Conservation (phyloP, 2,329 filamentous ascomycete genomes). For the Colletotrichum simmondsii region DNA sequence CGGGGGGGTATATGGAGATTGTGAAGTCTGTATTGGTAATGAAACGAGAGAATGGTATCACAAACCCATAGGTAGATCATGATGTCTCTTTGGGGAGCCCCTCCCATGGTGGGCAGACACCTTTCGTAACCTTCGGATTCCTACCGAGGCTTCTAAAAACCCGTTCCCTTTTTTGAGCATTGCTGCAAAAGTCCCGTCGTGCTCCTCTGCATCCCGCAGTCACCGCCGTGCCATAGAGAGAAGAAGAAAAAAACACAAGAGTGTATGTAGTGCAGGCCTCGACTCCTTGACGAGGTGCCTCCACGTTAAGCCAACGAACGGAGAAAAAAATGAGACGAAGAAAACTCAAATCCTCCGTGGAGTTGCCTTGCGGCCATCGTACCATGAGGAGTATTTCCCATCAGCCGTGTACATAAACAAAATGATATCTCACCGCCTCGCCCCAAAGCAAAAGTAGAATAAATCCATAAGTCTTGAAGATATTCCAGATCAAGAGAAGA, state of each 20-base stretch:
- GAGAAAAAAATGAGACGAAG: background rate
- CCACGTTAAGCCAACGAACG: background rate
- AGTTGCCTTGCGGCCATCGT: background rate
- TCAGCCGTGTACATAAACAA: slow-evolving; percentile 14
- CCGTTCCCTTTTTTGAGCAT: background rate
- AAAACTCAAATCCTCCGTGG: background rate
- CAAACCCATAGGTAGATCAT: background rate
- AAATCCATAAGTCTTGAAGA: background rate
- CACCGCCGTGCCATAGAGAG: background rate
- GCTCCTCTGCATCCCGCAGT: background rate
- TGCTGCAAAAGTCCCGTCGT: background rate
- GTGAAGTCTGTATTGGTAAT: background rate
- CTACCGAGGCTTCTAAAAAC: background rate
- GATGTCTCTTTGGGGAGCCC: background rate
- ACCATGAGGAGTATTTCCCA: background rate
- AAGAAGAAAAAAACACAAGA: background rate
- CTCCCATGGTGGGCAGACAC: background rate
- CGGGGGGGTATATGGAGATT: background rate
- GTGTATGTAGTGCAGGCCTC: background rate
- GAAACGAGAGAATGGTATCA: slow-evolving; percentile 28
- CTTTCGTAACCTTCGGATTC: slow-evolving; percentile 1
- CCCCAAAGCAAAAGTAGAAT: background rate
- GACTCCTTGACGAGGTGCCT: background rate
- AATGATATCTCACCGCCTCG: slow-evolving; percentile 10
- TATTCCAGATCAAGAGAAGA: background rate